Conservation (phyloP, 768 basidiomycete genomes). For the Cubamyces sp. region DNA sequence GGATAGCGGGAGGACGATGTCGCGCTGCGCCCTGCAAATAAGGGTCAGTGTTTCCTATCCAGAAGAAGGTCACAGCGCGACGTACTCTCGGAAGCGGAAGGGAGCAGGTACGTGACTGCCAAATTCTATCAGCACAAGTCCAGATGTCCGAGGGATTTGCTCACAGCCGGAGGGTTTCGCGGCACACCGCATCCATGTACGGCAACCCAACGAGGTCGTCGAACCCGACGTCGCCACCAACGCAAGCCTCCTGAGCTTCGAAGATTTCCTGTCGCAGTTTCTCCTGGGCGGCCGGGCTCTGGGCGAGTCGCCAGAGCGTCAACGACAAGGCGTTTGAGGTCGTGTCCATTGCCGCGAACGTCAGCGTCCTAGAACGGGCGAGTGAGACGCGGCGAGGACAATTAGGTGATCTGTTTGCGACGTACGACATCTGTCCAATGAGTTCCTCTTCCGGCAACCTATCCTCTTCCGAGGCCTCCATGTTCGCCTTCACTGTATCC, state of each 20-base stretch:
- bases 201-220: conserved; percentile 21
- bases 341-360: conserved; percentile 33
- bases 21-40: conserved; percentile 10
- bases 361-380: conserved; percentile 5
- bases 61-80: not conserved
- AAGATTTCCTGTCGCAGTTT: conserved; percentile 33
- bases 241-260: conserved; percentile 9
- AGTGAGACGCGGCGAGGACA: not conserved
- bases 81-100: conserved; percentile 22
- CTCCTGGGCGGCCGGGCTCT: conserved; percentile 40
- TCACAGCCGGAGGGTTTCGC: conserved; percentile 23
- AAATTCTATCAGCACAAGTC: too few species aligned
- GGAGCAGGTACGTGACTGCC: conserved; percentile 17
- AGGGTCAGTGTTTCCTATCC: not conserved
- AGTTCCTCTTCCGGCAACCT: conserved; percentile 32
- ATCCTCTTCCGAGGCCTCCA: conserved; percentile 20
- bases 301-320: conserved; percentile 28
- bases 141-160: not conserved
- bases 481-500: conserved; percentile 30
- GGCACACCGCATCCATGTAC: conserved; percentile 24
- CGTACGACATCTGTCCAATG: conserved; percentile 35
- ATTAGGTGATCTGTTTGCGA: not conserved
- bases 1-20: conserved; percentile 25
- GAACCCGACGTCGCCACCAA: conserved; percentile 22
- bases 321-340: conserved; percentile 30